A percentile compares a stretch with the other conserved stretches of the same genome.
Evolutionary conservation across 2,329 filamentous ascomycete genomes (phyloP).

Genomic region (Hortaea sp.): DNA sequence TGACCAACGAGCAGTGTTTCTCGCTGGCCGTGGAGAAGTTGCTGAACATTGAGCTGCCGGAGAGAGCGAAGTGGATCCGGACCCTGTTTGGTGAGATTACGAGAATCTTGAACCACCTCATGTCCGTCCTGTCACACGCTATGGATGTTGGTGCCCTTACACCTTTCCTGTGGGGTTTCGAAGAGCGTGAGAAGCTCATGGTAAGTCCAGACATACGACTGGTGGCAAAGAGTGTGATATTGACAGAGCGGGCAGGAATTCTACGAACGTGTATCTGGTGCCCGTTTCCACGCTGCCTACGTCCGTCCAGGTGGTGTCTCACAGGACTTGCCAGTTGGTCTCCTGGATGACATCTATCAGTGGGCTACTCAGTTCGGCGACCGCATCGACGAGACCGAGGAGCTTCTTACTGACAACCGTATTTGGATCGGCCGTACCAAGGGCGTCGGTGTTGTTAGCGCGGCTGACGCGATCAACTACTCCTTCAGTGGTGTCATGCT

Average conservation of each 20-base stretch:
- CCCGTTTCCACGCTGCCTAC: constrained; percentile 93
- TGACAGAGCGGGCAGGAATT: constrained; percentile 61
- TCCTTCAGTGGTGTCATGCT: constrained; percentile 97
- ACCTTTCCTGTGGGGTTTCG: constrained; percentile 98
- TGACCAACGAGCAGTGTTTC: constrained; percentile 99
- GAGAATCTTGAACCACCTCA: constrained; percentile 88
- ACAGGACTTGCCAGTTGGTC: constrained; percentile 85
- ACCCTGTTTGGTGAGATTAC: constrained; percentile 95
- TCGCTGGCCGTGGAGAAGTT: constrained; percentile 94
- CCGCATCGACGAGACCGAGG: constrained; percentile 96
- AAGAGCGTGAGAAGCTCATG: constrained; percentile 99
- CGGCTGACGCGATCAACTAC: constrained; percentile 91
- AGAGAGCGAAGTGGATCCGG: constrained; percentile 92
- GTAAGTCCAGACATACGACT: constrained; percentile 41
- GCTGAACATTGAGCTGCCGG: constrained; percentile 89
- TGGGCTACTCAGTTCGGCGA: constrained; percentile 99
- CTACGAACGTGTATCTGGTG: constrained; percentile 97
- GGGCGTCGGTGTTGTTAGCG: constrained; percentile 82
- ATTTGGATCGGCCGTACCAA: constrained; percentile 93
- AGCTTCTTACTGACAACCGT: constrained; percentile 96
- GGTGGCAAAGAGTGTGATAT: too few species aligned
- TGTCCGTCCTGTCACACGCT: constrained; percentile 93
- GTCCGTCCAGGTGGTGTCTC: constrained; percentile 93
- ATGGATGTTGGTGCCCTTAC: constrained; percentile 99
- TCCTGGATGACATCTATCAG: constrained; percentile 98